These are phyloP conservation scores for Lactuca sativa DNA, from an alignment of 129 eudicot genomes.

Conservation along the genomic window DNA sequence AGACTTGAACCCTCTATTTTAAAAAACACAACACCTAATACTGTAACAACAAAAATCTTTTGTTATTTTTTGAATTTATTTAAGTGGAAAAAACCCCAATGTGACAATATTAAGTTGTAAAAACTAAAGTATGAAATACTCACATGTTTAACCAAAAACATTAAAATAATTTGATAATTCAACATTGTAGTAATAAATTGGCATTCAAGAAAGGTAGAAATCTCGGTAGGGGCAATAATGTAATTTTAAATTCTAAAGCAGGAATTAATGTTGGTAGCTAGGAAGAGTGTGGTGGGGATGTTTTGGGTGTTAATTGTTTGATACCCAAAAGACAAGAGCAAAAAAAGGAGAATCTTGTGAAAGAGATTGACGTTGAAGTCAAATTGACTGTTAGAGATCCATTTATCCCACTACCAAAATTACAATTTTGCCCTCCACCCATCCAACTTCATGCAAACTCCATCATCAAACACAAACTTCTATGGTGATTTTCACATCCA, in stretches of 20 bases:
- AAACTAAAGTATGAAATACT: neutral
- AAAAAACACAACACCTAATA: no score
- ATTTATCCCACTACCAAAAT: conserved; percentile 39
- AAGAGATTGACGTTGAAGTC: conserved; percentile 43
- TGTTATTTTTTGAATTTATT: no score
- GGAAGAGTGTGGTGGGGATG: neutral
- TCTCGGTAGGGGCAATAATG: conserved; percentile 15
- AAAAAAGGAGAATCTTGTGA: conserved; percentile 38
- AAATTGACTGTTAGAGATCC: conserved; percentile 47
- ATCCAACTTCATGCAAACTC: neutral
- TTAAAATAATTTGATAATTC: neutral
- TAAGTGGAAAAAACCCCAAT: neutral
- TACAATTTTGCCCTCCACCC: conserved; percentile 34
- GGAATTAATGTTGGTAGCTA: conserved; percentile 21
- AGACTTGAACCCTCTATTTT: no score
- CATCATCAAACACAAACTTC: conserved; percentile 37
- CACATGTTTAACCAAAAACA: neutral
- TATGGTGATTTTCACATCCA: conserved; percentile 31
- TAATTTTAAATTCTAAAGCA: neutral
- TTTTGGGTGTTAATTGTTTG: conserved; percentile 19
- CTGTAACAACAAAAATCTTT: no score
- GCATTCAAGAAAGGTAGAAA: neutral
- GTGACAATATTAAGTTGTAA: neutral
- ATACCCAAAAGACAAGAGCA: conserved; percentile 31
- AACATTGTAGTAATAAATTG: neutral